A percentile compares a stretch with the other conserved stretches of the same genome.
These are phyloP conservation scores for Colletotrichum destructivum DNA, from an alignment of 2,329 filamentous ascomycete genomes.

Conservation along the genomic window DNA sequence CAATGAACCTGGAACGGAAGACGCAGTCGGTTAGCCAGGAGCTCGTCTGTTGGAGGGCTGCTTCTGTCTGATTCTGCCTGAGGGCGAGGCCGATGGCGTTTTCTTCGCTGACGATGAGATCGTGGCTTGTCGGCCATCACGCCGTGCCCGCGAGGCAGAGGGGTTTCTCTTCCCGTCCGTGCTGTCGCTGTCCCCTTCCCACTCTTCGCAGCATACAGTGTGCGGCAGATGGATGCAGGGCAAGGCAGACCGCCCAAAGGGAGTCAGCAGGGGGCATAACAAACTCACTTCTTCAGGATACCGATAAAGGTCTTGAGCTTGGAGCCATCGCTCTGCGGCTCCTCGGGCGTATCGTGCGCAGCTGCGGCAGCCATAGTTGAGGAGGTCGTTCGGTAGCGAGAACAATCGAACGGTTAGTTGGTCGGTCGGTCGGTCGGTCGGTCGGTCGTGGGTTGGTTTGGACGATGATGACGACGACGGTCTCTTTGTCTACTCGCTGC, in stretches of 20 bases:
- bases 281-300: constrained; percentile 86
- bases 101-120: not conserved
- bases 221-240: not conserved
- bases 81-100: no score
- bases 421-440: constrained; percentile 9
- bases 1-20: constrained; percentile 81
- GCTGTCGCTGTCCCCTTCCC: not conserved
- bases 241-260: constrained; percentile 18
- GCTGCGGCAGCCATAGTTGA: constrained; percentile 56
- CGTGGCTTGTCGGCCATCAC: constrained; percentile 7
- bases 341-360: constrained; percentile 57
- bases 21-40: constrained; percentile 22
- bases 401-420: not conserved
- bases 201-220: not conserved
- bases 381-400: not conserved
- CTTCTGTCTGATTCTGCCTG: not conserved
- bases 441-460: constrained; percentile 1
- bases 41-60: not conserved
- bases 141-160: not conserved
- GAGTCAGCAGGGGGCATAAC: constrained; percentile 13
- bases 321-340: constrained; percentile 80
- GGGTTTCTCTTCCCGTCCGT: not conserved
- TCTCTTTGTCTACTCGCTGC: constrained; percentile 7
- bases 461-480: constrained; percentile 36
- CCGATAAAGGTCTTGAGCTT: constrained; percentile 91